phyloP scores from a whole-genome alignment of 768 basidiomycete species.

The Rhizopogon vulgaris region DNA sequence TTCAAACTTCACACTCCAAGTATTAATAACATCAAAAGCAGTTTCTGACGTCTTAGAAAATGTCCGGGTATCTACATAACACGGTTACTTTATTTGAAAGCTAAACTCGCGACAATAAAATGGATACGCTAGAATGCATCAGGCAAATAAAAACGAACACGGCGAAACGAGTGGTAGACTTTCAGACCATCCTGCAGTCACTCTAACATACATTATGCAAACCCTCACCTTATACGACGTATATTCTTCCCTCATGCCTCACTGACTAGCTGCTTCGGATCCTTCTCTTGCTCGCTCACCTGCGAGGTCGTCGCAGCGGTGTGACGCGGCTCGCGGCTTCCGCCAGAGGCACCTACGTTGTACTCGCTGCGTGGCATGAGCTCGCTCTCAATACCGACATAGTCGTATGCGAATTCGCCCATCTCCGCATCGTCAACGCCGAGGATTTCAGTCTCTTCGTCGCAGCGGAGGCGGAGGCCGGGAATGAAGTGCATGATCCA shows the following conservation, averaged over 20 bases:
- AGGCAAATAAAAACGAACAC: neutral
- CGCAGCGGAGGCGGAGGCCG: conserved; percentile 63
- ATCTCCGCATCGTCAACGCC: conserved; percentile 89
- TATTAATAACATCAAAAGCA: neutral
- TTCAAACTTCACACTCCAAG: too few relatives aligned
- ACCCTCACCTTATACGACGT: neutral
- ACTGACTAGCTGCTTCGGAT: neutral
- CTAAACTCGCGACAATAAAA: neutral
- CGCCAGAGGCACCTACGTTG: conserved; percentile 18
- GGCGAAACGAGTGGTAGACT: neutral
- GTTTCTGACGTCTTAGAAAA: neutral
- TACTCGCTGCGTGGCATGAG: conserved; percentile 28
- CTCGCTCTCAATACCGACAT: conserved; percentile 66
- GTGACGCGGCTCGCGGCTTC: conserved; percentile 32
- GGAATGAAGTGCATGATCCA: conserved; percentile 89
- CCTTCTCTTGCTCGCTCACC: conserved; percentile 24
- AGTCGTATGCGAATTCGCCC: conserved; percentile 88
- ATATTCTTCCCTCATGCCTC: neutral
- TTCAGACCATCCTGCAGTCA: neutral
- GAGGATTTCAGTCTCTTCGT: conserved; percentile 64
- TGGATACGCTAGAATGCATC: neutral
- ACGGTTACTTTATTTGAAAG: neutral
- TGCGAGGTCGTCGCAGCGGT: conserved; percentile 15
- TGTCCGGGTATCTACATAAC: neutral
- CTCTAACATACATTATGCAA: too few relatives aligned